Evolutionary conservation across 2,329 filamentous ascomycete genomes (phyloP).

Genomic region (Cercospora canescens): DNA sequence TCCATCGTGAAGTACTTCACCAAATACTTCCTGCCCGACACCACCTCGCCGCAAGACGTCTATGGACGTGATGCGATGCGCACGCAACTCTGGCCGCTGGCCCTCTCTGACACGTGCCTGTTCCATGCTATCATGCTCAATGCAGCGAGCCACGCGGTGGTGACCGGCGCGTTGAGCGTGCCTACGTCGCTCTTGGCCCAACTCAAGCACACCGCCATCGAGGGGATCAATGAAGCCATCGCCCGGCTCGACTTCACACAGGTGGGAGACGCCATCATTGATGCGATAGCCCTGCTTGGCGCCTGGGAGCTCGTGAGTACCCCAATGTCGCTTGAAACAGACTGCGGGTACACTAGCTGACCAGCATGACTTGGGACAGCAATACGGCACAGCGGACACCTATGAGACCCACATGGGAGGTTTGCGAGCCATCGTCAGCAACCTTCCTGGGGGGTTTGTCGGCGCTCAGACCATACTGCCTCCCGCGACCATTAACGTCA

Average conservation of each 20-base stretch:
- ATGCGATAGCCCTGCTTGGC: conserved; percentile 23
- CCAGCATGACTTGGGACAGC: conserved; percentile 12
- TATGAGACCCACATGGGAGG: conserved; percentile 27
- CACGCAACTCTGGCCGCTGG: conserved; percentile 22
- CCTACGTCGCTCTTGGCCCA: conserved; percentile 17
- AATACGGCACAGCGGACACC: conserved; percentile 20
- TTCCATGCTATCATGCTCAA: conserved; percentile 24
- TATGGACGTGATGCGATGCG: conserved; percentile 21
- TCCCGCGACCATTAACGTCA: conserved; percentile 14
- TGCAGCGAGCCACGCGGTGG: conserved; percentile 22
- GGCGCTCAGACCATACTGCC: conserved; percentile 14
- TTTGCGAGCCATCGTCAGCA: conserved; percentile 20
- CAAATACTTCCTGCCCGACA: conserved; percentile 18
- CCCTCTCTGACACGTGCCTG: conserved; percentile 17
- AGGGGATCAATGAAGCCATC: conserved; percentile 22
- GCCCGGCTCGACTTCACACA: conserved; percentile 8
- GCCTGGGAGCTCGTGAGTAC: conserved; percentile 25
- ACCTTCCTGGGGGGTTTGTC: conserved; percentile 20
- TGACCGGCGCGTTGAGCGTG: conserved; percentile 17
- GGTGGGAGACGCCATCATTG: conserved; percentile 21
- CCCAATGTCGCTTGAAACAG: conserved; percentile 9
- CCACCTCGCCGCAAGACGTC: not conserved
- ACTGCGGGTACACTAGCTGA: conserved; percentile 2
- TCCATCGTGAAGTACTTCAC: conserved; percentile 21
- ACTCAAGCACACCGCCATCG: conserved; percentile 21